Base-by-base conservation (phyloP, 768 basidiomycete species). In the Lepiota venenata region DNA sequence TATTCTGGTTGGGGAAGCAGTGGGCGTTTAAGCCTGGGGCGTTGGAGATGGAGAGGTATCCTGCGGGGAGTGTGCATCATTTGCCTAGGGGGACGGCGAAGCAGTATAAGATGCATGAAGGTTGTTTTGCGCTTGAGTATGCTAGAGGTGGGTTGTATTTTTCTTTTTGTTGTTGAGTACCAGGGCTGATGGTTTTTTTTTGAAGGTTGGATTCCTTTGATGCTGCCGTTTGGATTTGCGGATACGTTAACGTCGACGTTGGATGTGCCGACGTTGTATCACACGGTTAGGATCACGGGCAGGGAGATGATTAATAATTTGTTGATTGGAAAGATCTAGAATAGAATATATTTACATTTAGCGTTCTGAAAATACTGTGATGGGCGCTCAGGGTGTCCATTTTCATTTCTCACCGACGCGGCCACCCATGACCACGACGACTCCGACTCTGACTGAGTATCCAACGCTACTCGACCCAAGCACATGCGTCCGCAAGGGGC, bases 51-150 rank as follows among this genome's bases (percentile, higher is more conserved):
- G 93, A 98, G 80, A 73, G 81, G 18, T 99, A 99, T 68, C 71
- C 74, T 4, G 73, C 93, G 0, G 97, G 97, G 2, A 84, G 80
- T 50, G 88, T 97, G 2, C 92, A 99, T 69, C 78, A 87, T 65
- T 74, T 98, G 53, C 85, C 78, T 9, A 75, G 96, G 37, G 93
- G 93, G 4, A 79, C 82, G 2, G 87, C 84, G 52, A 98, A 97
- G 76, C 97, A 99, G 70, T 98, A 98, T 73, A 96, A 95, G 69
- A 95, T 98, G 90, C 92, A 92, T 64, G 82, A 94, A 56, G 94
- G 93, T 12, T 96, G 92, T 67, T 98, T 92, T 68, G 97, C 97
- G 7, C 71, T 99, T 59, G 97, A 99, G 69, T 94, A 96, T 62
- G 96, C 95, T 39, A 71, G 88, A 68, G 96, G 96, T 94, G 61